Base-by-base conservation (phyloP, 169 alveolate genomes). In the Plasmodium falciparum region DNA sequence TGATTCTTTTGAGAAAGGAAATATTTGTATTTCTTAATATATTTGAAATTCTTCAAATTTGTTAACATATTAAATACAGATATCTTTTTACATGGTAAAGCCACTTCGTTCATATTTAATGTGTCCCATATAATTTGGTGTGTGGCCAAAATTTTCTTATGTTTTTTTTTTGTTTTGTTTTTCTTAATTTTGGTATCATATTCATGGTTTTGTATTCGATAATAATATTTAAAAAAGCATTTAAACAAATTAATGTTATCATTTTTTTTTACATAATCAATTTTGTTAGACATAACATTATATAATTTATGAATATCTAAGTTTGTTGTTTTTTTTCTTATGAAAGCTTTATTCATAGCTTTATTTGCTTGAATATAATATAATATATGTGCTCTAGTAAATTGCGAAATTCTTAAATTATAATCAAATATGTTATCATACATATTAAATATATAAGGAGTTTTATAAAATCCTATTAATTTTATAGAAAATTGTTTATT, bases 351-450 rank as follows among this genome's bases (percentile, higher is more conserved):
- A 6, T 58, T 26, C 33, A 71, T 70, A 1, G 24, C 24, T 73
- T 52, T 72, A 47, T 86, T 71, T 59, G 63, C 39, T 52, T 86
- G 73, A 22, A 86, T 86, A 52, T 86, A 86, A 52, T 86, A 86
- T 8, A 56, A 69, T 66, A 59, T 66, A 17, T 22, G 70, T 20
- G 88, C 47, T 20, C 43, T 71, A 66, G 49, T 59, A 86, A 86
- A 86, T 3, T 86, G 22, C 8, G 45, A 29, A 3, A 86, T 22
- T 33, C 29, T 72, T 58, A 86, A 61, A 9, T 86, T 86, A 65
- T 74, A 86, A 86, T 86, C 92, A 61, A 71, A 86, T 15, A 86
- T 52, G 52, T 86, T 43, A 17, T 33, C 45, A 86, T 71, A 86
- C 54, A 66, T 29, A 66, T 62, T 63, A 59, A 86, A 71, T n/a